Conservation (phyloP, 148 eudicot species). For the Dysphania ambrosioides region DNA sequence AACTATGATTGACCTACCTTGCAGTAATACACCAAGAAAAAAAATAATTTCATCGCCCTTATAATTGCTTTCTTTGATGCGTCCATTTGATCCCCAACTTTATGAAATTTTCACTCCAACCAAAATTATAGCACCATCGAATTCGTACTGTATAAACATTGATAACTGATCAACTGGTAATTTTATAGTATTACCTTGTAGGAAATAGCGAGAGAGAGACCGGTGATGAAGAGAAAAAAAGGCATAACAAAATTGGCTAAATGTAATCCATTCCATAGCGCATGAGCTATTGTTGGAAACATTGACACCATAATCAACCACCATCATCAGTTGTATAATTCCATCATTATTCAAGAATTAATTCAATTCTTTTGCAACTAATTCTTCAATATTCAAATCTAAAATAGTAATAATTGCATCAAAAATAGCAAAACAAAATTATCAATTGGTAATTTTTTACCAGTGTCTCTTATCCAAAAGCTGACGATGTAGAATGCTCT, state of each 20-base stretch:
- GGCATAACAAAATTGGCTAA: slow-evolving; percentile 94
- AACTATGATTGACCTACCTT: too few relatives aligned
- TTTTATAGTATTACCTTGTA: slow-evolving; percentile 84
- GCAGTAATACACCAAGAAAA: slow-evolving; percentile 76
- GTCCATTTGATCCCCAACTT: slow-evolving; percentile 50
- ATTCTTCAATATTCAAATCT: too few relatives aligned
- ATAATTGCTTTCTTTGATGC: slow-evolving; percentile 59
- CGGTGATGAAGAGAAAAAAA: slow-evolving; percentile 80
- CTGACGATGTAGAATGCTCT: too few relatives aligned
- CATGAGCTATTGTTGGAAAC: slow-evolving; percentile 67
- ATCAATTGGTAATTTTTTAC: neutral
- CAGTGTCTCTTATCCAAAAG: too few relatives aligned
- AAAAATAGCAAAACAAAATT: neutral
- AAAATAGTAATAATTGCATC: too few relatives aligned
- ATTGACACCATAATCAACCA: slow-evolving; percentile 79
- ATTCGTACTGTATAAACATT: too few relatives aligned
- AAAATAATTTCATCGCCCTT: slow-evolving; percentile 58
- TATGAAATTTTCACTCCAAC: slow-evolving; percentile 40
- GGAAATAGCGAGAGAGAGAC: slow-evolving; percentile 70
- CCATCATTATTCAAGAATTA: too few relatives aligned
- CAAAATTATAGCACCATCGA: neutral
- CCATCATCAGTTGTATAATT: slow-evolving; percentile 81
- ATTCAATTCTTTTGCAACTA: too few relatives aligned
- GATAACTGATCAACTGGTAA: too few relatives aligned
- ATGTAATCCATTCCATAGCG: slow-evolving; percentile 81